Percentiles rank a stretch among this genome's conserved stretches.
phyloP scores from a whole-genome alignment of 768 basidiomycete species.

The Phlegmacium glaucopus region DNA sequence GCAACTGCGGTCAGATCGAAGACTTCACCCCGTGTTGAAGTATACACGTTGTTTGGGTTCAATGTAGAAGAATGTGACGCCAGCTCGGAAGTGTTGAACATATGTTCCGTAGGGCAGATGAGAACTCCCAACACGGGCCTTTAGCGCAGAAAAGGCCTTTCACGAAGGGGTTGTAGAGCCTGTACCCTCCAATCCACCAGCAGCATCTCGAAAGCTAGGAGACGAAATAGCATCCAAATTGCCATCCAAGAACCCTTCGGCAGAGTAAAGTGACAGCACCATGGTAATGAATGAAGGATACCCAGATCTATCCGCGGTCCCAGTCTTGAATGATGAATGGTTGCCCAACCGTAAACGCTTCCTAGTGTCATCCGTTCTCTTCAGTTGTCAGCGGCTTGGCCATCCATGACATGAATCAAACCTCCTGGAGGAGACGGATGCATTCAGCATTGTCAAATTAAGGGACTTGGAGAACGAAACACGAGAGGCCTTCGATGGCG shows the following conservation, averaged over 20 bases:
- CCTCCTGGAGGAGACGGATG: constrained; percentile 84
- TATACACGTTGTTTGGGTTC: constrained; percentile 73
- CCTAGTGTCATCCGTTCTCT: constrained; percentile 90
- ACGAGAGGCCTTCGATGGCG: constrained; percentile 73
- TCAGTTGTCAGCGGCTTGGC: constrained; percentile 84
- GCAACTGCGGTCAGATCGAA: constrained; percentile 80
- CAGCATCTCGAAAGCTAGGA: constrained; percentile 75
- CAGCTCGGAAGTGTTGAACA: constrained; percentile 80
- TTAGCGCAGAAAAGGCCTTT: constrained; percentile 86
- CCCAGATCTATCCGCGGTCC: constrained; percentile 70
- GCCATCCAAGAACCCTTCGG: constrained; percentile 85
- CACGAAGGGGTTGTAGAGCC: constrained; percentile 92
- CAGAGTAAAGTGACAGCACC: constrained; percentile 89
- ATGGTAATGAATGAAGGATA: constrained; percentile 90
- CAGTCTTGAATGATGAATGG: constrained; percentile 87
- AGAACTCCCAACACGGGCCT: constrained; percentile 75
- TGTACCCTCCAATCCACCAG: constrained; percentile 56
- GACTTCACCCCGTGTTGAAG: constrained; percentile 88
- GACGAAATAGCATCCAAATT: constrained; percentile 87
- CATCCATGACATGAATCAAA: constrained; percentile 96
- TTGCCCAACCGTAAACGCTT: constrained; percentile 94
- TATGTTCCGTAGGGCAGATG: constrained; percentile 94
- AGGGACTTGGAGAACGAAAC: constrained; percentile 62
- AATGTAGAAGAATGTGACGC: constrained; percentile 60
- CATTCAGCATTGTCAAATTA: constrained; percentile 94